phyloP scores from a whole-genome alignment of 1,284 basidiomycete genomes.

The Malassezia furfur region DNA sequence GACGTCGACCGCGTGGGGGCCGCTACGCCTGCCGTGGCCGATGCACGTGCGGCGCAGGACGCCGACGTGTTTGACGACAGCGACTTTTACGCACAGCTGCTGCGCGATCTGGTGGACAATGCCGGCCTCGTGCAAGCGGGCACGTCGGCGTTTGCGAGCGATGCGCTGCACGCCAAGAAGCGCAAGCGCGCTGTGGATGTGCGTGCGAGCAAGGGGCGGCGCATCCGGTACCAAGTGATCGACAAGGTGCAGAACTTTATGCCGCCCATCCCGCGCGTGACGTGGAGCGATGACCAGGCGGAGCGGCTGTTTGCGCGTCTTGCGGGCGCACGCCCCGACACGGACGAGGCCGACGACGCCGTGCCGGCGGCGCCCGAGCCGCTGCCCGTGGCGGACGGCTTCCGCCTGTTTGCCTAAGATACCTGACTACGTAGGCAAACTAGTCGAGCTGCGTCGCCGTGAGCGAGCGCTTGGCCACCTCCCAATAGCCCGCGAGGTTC shows the following conservation, averaged over 20 bases:
- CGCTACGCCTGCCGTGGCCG: neutral
- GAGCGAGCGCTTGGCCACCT: slow-evolving; percentile 64
- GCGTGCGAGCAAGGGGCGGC: slow-evolving; percentile 38
- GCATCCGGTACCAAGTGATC: slow-evolving; percentile 41
- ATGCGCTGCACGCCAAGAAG: slow-evolving; percentile 19
- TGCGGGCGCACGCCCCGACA: slow-evolving; percentile 7
- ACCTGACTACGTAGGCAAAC: neutral
- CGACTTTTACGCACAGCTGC: slow-evolving; percentile 40
- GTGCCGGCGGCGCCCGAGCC: neutral
- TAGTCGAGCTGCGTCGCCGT: neutral
- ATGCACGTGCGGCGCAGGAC: slow-evolving; percentile 10
- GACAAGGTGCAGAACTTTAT: slow-evolving; percentile 46
- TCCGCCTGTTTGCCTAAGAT: slow-evolving; percentile 29
- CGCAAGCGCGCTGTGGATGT: slow-evolving; percentile 35
- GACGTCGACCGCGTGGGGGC: slow-evolving; percentile 13
- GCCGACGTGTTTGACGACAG: slow-evolving; percentile 43
- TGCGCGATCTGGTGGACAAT: slow-evolving; percentile 43
- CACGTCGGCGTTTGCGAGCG: slow-evolving; percentile 18
- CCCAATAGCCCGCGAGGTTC: slow-evolving; percentile 81
- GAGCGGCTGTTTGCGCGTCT: slow-evolving; percentile 36
- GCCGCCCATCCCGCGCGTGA: slow-evolving; percentile 34
- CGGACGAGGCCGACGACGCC: neutral
- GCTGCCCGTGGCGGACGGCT: neutral
- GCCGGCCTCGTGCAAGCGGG: slow-evolving; percentile 13
- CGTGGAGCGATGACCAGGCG: slow-evolving; percentile 35